Percentiles rank a stretch among this genome's conserved stretches.
Conservation (phyloP, 129 eudicot genomes). For the carrot (Daucus carota) region DH1_v3.0 NC_030383.2:47416501-47417000, state of each 20-base stretch:
- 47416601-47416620: not conserved
- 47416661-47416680: not conserved
- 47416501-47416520: not conserved
- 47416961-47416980: conserved; percentile 62
- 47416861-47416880: too few relatives aligned
- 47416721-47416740: not conserved
- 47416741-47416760: not conserved
- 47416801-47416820: not conserved
- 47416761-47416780: not conserved
- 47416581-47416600: not conserved
- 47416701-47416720: not conserved
- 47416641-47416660: not conserved
- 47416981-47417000: conserved; percentile 74
- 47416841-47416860: too few relatives aligned
- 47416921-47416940: conserved; percentile 71
- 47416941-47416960: conserved; percentile 73
- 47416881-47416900: not conserved
- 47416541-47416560: conserved; percentile 3
- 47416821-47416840: too few relatives aligned
- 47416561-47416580: not conserved
- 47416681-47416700: not conserved
- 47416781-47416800: not conserved
- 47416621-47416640: not conserved
- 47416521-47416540: not conserved
- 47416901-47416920: not conserved